These are phyloP conservation scores for Suillus bovinus DNA, from an alignment of 768 basidiomycete genomes.

Conservation along the genomic window DNA sequence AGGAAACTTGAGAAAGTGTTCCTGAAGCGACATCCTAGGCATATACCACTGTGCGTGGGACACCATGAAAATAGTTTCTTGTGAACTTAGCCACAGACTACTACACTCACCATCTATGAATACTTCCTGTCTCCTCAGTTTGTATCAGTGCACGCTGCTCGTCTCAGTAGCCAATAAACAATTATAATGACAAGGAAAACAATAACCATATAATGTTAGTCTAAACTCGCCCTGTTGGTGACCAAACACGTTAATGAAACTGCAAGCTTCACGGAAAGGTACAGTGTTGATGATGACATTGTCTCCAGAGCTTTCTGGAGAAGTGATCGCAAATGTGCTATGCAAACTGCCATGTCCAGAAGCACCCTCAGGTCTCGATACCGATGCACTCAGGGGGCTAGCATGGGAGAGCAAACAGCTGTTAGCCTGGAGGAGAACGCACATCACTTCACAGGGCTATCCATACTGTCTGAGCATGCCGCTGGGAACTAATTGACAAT, in stretches of 20 bases:
- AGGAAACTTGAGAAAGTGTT: slow-evolving; percentile 44
- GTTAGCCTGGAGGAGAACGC: background rate
- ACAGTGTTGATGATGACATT: background rate
- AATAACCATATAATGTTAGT: background rate
- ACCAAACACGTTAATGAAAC: background rate
- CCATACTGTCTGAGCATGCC: slow-evolving; percentile 33
- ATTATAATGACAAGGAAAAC: background rate
- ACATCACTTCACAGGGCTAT: slow-evolving; percentile 16
- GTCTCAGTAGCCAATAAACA: background rate
- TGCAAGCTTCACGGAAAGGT: background rate
- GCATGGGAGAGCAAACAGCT: background rate
- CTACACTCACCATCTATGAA: too few relatives aligned
- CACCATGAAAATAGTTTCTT: too few relatives aligned
- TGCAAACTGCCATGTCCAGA: background rate
- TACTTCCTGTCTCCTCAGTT: background rate
- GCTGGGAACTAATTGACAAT: slow-evolving; percentile 23
- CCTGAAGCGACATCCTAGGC: too few relatives aligned
- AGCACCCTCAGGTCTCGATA: background rate
- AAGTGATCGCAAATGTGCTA: background rate
- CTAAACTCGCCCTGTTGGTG: background rate
- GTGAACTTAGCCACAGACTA: too few relatives aligned
- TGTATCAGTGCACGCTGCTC: background rate
- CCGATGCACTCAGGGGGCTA: background rate
- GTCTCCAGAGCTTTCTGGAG: background rate
- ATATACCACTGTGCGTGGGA: too few relatives aligned